Evolutionary conservation across 345 rosid species (phyloP).

Genomic region (Boechera divaricarpa): DNA sequence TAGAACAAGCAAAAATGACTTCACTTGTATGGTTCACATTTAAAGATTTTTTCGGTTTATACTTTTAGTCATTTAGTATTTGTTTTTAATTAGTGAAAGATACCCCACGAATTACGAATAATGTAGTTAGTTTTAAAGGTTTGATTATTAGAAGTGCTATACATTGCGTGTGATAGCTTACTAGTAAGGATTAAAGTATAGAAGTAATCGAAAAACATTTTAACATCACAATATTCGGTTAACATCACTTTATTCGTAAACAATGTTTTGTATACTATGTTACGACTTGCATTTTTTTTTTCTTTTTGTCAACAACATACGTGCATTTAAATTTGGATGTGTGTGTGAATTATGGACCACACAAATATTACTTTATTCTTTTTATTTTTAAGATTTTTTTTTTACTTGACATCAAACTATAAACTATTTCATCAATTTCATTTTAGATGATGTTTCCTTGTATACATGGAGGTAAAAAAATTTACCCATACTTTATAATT

Average conservation of each 20-base stretch:
- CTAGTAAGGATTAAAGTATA: not conserved
- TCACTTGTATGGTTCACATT: constrained; percentile 60
- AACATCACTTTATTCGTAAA: constrained; percentile 15
- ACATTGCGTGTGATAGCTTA: constrained; percentile 37
- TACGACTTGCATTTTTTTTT: no score
- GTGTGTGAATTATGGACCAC: no score
- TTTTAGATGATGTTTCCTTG: no score
- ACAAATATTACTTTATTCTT: no score
- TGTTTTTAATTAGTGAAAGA: constrained; percentile 27
- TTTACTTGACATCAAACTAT: no score
- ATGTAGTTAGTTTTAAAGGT: not conserved
- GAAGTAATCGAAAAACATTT: not conserved
- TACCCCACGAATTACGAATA: constrained; percentile 30
- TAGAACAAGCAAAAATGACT: constrained; percentile 43
- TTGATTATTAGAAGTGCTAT: constrained; percentile 19
- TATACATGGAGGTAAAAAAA: no score
- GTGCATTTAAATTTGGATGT: no score
- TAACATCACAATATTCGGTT: not conserved
- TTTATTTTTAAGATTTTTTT: no score
- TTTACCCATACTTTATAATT: no score
- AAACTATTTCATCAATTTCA: no score
- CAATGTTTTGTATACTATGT: not conserved
- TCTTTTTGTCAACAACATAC: no score
- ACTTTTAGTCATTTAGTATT: not conserved
- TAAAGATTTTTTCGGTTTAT: constrained; percentile 45